These are phyloP conservation scores for Crataegus laevigata DNA, from an alignment of 306 rosid species.

Conservation along the genomic window DNA sequence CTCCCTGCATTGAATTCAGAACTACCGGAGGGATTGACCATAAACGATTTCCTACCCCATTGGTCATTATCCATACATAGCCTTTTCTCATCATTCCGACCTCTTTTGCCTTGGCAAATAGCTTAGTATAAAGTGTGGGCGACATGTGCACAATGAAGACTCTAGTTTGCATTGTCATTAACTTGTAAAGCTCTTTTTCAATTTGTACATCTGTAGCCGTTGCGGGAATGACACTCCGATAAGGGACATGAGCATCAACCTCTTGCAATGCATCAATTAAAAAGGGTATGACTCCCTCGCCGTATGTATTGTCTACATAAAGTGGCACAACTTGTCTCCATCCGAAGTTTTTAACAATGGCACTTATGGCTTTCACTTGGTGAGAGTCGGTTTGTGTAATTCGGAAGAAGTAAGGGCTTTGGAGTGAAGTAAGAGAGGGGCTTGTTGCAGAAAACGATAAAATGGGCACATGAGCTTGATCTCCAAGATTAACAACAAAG, in stretches of 20 bases:
- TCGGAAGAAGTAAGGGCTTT: too few species aligned
- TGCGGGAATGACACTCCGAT: constrained; percentile 27
- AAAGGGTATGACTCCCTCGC: constrained; percentile 35
- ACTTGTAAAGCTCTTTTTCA: constrained; percentile 25
- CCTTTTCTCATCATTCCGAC: constrained; percentile 47
- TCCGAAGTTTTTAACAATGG: too few species aligned
- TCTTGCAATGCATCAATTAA: constrained; percentile 34
- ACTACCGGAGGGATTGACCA: background rate
- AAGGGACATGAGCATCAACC: constrained; percentile 16
- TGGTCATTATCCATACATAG: constrained; percentile 46
- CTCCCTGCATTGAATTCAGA: constrained; percentile 45
- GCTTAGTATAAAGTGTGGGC: background rate
- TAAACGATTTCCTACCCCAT: constrained; percentile 16
- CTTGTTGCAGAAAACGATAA: too few species aligned
- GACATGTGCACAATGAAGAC: constrained; percentile 48
- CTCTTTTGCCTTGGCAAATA: constrained; percentile 26
- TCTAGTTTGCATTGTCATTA: constrained; percentile 40
- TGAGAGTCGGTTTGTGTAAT: too few species aligned
- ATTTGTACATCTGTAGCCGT: constrained; percentile 23
- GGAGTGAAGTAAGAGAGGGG: too few species aligned
- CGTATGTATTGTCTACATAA: constrained; percentile 27
- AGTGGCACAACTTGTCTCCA: too few species aligned
- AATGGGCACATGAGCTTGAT: too few species aligned
- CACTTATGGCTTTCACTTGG: too few species aligned
- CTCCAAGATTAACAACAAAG: too few species aligned